phyloP scores from a whole-genome alignment of 371 early-diverging fungal species.

The Syncephalis plumigaleata region DNA sequence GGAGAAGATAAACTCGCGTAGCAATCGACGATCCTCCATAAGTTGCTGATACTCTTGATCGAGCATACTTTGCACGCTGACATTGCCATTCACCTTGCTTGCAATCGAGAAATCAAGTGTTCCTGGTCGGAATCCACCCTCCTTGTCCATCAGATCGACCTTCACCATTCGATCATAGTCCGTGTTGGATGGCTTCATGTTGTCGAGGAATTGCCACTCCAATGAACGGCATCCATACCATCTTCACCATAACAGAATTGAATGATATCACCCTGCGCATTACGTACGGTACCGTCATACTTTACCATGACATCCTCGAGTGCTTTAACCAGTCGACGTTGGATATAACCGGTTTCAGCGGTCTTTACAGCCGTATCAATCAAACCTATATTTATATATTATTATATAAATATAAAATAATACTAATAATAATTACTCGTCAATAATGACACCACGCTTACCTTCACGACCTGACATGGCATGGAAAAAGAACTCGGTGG shows the following conservation, averaged over 20 bases:
- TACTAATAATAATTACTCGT: neutral
- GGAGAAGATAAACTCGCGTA: conserved; percentile 66
- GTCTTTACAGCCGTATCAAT: conserved; percentile 99
- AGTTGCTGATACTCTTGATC: conserved; percentile 74
- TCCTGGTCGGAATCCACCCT: conserved; percentile 33
- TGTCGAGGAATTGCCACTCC: conserved; percentile 67
- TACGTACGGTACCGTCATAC: conserved; percentile 97
- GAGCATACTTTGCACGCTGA: conserved; percentile 44
- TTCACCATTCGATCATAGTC: conserved; percentile 63
- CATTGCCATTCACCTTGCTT: conserved; percentile 45
- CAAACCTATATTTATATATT: conserved; percentile 15
- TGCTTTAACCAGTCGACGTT: conserved; percentile 98
- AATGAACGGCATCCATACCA: conserved; percentile 92
- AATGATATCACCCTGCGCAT: conserved; percentile 80
- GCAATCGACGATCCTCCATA: conserved; percentile 42
- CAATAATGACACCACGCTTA: neutral
- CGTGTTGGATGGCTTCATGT: conserved; percentile 42
- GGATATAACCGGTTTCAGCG: conserved; percentile 99
- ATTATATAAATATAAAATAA: neutral
- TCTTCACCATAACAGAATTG: conserved; percentile 99
- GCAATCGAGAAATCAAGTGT: conserved; percentile 39
- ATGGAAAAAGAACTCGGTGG: conserved; percentile 99
- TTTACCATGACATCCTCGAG: conserved; percentile 97
- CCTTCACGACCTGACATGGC: conserved; percentile 99
- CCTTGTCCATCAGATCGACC: conserved; percentile 51